A percentile compares a stretch with the other conserved stretches of the same genome.
These are phyloP conservation scores for Lactarius psammicola DNA, from an alignment of 768 basidiomycete species.

Conservation along the genomic window DNA sequence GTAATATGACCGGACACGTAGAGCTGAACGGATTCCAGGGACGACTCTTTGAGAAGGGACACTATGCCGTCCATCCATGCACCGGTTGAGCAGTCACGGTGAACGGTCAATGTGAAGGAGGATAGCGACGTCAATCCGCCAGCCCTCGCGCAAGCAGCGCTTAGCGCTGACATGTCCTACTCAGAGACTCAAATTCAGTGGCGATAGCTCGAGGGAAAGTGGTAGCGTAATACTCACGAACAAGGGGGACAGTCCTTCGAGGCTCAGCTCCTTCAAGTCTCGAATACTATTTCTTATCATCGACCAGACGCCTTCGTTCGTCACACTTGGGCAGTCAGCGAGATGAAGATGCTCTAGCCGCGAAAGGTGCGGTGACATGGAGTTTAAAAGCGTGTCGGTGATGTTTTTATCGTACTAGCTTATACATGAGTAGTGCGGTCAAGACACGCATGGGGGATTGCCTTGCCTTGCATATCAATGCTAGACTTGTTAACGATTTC, in stretches of 20 bases:
- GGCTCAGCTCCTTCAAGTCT: slow-evolving; percentile 52
- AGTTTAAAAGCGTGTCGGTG: slow-evolving; percentile 54
- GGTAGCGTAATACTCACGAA: slow-evolving; percentile 48
- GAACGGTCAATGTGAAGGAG: slow-evolving; percentile 58
- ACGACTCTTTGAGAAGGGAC: slow-evolving; percentile 46
- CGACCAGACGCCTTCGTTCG: slow-evolving; percentile 55
- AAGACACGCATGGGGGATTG: background rate
- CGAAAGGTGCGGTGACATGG: slow-evolving; percentile 48
- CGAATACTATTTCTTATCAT: slow-evolving; percentile 45
- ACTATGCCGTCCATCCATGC: slow-evolving; percentile 47
- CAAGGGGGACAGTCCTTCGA: slow-evolving; percentile 60
- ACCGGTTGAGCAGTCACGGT: slow-evolving; percentile 31
- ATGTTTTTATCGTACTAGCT: slow-evolving; percentile 55
- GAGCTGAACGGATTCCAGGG: slow-evolving; percentile 61
- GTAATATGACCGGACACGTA: slow-evolving; percentile 46
- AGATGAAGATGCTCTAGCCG: slow-evolving; percentile 58
- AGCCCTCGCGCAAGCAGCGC: slow-evolving; percentile 37
- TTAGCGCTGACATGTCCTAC: slow-evolving; percentile 56
- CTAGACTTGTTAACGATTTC: slow-evolving; percentile 52
- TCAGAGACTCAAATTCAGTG: background rate
- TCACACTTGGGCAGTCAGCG: slow-evolving; percentile 68
- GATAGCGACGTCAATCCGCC: slow-evolving; percentile 45
- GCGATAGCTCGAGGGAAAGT: slow-evolving; percentile 9
- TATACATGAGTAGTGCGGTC: background rate
- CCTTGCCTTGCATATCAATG: slow-evolving; percentile 67